Percentiles rank a stretch among this genome's conserved stretches.
phyloP scores from a whole-genome alignment of 805 yeast species.

The Tanozyma kutaoensis region DNA sequence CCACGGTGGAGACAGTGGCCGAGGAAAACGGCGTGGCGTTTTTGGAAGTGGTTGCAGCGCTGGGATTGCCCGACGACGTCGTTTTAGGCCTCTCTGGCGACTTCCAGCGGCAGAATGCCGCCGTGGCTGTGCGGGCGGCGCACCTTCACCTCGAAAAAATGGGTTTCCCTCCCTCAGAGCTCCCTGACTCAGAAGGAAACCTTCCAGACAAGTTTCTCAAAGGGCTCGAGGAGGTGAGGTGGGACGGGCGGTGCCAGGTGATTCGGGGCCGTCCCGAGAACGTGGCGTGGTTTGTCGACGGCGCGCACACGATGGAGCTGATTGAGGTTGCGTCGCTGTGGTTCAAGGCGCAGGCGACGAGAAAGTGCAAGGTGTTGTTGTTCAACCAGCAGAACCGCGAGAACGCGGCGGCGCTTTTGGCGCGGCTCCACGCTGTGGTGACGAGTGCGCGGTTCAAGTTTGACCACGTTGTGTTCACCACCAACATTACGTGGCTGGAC shows the following conservation, averaged over 20 bases:
- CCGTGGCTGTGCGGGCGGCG: slow-evolving; percentile 68
- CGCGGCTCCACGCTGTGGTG: slow-evolving; percentile 31
- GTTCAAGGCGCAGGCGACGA: slow-evolving; percentile 33
- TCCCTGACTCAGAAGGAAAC: slow-evolving; percentile 8
- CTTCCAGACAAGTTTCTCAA: slow-evolving; percentile 35
- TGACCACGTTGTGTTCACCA: slow-evolving; percentile 73
- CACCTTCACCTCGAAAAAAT: slow-evolving; percentile 41
- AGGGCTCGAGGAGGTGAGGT: slow-evolving; percentile 57
- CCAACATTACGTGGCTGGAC: slow-evolving; percentile 83
- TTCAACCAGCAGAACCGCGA: slow-evolving; percentile 96
- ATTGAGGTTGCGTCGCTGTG: slow-evolving; percentile 71
- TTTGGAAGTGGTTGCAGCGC: slow-evolving; percentile 34
- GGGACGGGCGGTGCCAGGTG: slow-evolving; percentile 97
- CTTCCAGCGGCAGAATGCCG: slow-evolving; percentile 77
- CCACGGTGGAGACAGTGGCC: slow-evolving; percentile 50
- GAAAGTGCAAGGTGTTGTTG: slow-evolving; percentile 37
- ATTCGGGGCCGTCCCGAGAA: slow-evolving; percentile 28
- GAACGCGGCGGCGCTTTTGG: slow-evolving; percentile 47
- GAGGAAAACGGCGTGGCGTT: slow-evolving; percentile 35
- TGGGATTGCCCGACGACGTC: slow-evolving; percentile 18
- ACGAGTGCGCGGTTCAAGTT: too few relatives aligned
- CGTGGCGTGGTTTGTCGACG: slow-evolving; percentile 79
- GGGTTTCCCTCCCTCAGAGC: slow-evolving; percentile 19
- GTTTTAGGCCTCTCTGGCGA: slow-evolving; percentile 70
- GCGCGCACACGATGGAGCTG: slow-evolving; percentile 92